Evolutionary conservation across 2,329 filamentous ascomycete genomes (phyloP), one percentile per base, ranked within the genome.

Genomic region (Teratosphaeria destructans): DNA sequence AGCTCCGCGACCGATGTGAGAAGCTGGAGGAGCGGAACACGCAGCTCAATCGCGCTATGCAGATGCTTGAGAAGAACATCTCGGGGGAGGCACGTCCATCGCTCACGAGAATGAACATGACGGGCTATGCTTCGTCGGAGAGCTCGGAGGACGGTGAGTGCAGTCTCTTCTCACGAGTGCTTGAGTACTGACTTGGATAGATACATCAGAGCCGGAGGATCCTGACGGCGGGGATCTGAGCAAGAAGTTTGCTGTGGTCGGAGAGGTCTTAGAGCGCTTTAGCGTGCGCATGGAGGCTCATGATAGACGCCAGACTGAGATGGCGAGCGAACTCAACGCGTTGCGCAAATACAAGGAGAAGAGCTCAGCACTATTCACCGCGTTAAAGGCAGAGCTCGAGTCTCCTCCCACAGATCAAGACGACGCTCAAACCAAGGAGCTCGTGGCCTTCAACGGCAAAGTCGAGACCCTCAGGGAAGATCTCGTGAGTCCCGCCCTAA

Each of bases 1-100:
- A 61, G 56, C 39, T 61, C 14, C 56, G 59, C n/a, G 12, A 19
- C 27, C 59, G 59, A 27, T 61, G 59, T 27, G 56, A 58, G 11
- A 34, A 39, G 5, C 57, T 58, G 4, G 56, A 58, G 43, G 29
- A 23, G 4, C 16, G 16, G 3, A 55, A 61, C 26, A 39, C 14
- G 27, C 16, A 55, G 23, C 34, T 60, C 11, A 5, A 27, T 3
- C 26, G 14, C 6, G 12, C 34, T 10, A 52, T 60, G 49, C 27
- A 55, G 16, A 23, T 3, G n/a, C 55, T 54, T 26, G 59, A 57
- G 52, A 19, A 57, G 34, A 52, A 27, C 7, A 12, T 57, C 12
- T 55, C 39, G 3, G 54, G 19, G 2, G 58, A 47, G 23, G 54
- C 58, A 54, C n/a, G 16, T 23, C 16, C 16, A 6, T 5, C 43